Evolutionary conservation across 148 eudicot genomes (phyloP).

Genomic region (Rhododendron griersonianum): DNA sequence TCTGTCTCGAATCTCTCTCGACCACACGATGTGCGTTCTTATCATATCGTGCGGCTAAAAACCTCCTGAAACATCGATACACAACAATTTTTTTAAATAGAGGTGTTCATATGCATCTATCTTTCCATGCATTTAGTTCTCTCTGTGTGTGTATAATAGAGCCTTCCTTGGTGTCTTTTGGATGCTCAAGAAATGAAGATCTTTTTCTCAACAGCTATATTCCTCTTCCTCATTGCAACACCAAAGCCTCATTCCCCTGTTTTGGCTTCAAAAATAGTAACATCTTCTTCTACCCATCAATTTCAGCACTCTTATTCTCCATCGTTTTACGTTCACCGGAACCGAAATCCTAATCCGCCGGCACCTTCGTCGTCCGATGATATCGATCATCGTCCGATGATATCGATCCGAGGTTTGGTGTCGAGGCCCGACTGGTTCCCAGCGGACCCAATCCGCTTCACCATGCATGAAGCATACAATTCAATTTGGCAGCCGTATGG

Average conservation of each 20-base stretch:
- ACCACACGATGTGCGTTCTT: too few relatives aligned
- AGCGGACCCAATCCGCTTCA: not conserved
- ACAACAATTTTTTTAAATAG: too few relatives aligned
- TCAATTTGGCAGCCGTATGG: not conserved
- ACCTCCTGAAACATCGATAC: too few relatives aligned
- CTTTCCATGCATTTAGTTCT: not conserved
- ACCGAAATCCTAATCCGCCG: not conserved
- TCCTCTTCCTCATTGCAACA: slow-evolving; percentile 6
- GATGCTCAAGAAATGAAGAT: not conserved
- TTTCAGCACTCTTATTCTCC: not conserved
- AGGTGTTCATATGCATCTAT: too few relatives aligned
- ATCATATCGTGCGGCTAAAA: too few relatives aligned
- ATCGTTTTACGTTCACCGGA: not conserved
- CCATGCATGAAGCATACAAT: not conserved
- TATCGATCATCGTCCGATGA: not conserved
- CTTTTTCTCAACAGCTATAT: not conserved
- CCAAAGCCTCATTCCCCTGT: not conserved
- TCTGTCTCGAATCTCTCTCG: too few relatives aligned
- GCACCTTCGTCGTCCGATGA: not conserved
- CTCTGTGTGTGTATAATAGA: not conserved
- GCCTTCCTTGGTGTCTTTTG: not conserved
- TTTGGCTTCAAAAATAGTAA: not conserved
- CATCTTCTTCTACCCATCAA: not conserved
- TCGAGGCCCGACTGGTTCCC: not conserved
- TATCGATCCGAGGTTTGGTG: not conserved